phyloP scores from a whole-genome alignment of 108 stramenopile species.

The Nitzschia sp. region DNA sequence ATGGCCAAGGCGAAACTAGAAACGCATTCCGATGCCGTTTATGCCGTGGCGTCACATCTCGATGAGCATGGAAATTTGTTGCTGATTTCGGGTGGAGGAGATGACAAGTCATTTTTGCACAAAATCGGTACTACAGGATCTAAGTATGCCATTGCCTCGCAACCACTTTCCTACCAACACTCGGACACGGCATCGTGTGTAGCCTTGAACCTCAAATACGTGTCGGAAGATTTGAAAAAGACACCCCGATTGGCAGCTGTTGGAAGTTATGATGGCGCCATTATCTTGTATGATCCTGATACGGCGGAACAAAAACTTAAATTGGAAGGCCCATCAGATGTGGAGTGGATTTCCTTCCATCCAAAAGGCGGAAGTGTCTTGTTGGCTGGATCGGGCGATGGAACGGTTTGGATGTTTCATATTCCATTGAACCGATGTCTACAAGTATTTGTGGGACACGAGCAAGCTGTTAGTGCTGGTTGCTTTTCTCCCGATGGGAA shows the following conservation, averaged over 20 bases:
- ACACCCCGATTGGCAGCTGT: conserved; percentile 66
- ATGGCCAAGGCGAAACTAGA: conserved; percentile 47
- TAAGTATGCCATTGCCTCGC: conserved; percentile 3
- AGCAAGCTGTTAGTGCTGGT: conserved; percentile 84
- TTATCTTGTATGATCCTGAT: conserved; percentile 77
- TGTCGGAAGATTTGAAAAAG: conserved; percentile 43
- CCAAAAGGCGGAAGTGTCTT: conserved; percentile 89
- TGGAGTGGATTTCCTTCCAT: conserved; percentile 95
- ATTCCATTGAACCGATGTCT: conserved; percentile 86
- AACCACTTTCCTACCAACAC: conserved; percentile 62
- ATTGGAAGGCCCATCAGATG: conserved; percentile 94
- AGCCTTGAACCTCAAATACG: conserved; percentile 73
- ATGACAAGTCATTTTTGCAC: conserved; percentile 92
- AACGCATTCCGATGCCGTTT: conserved; percentile 71
- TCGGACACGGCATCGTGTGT: conserved; percentile 88
- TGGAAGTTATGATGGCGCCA: conserved; percentile 86
- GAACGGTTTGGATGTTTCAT: conserved; percentile 97
- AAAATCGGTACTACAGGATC: conserved; percentile 21
- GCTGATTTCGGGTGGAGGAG: conserved; percentile 88
- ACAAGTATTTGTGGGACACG: conserved; percentile 97
- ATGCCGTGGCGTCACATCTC: conserved; percentile 61
- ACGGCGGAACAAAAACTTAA: conserved; percentile 54
- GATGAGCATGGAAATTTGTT: conserved; percentile 50
- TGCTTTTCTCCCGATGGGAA: conserved; percentile 90
- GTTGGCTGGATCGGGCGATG: conserved; percentile 91